phyloP scores from a whole-genome alignment of 2,329 filamentous ascomycete species.

The Fusarium luffae region DNA sequence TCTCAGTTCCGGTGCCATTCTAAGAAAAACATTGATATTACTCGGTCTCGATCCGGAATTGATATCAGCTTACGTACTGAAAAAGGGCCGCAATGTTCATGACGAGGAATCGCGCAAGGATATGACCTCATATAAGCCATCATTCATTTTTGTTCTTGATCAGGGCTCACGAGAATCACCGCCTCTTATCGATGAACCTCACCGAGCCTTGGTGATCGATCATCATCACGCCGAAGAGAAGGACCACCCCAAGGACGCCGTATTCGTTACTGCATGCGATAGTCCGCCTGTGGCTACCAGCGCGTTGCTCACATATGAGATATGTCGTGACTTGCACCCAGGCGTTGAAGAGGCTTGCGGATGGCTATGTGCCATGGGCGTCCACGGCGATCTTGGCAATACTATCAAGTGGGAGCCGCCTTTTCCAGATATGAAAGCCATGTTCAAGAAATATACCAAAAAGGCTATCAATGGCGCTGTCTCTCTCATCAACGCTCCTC shows the following conservation, averaged over 20 bases:
- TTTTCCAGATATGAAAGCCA: conserved; percentile 72
- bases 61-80: conserved; percentile 68
- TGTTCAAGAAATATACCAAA: conserved; percentile 70
- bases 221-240: conserved; percentile 67
- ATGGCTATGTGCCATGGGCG: conserved; percentile 73
- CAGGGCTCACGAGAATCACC: conserved; percentile 69
- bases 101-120: conserved; percentile 61
- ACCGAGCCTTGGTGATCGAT: conserved; percentile 70
- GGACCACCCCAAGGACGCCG: conserved; percentile 66
- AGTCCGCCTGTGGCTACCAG: conserved; percentile 74
- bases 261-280: conserved; percentile 70
- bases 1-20: conserved; percentile 70
- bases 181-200: conserved; percentile 61
- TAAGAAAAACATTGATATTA: conserved; percentile 67
- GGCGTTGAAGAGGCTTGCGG: conserved; percentile 61
- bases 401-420: conserved; percentile 73
- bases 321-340: conserved; percentile 68
- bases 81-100: conserved; percentile 70
- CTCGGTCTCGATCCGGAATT: conserved; percentile 65
- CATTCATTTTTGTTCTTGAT: conserved; percentile 72
- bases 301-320: conserved; percentile 71
- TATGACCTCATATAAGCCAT: conserved; percentile 62
- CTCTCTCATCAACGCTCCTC: conserved; percentile 72
- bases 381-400: conserved; percentile 73
- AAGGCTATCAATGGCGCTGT: conserved; percentile 72